These are phyloP conservation scores for Withania somnifera DNA, from an alignment of 305 asterid species.

Conservation along the genomic window DNA sequence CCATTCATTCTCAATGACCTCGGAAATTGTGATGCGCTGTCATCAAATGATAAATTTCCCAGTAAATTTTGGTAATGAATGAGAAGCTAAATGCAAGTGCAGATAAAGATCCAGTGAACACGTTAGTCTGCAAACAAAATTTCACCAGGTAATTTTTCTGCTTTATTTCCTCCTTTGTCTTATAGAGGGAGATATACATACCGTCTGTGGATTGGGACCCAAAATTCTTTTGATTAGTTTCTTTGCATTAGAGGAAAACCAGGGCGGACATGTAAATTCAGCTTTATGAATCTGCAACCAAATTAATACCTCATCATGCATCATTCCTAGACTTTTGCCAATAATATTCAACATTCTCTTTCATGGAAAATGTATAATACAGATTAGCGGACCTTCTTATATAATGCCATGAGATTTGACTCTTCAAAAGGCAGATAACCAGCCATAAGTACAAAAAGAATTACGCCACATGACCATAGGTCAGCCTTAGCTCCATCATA, in stretches of 20 bases:
- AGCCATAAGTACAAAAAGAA: conserved; percentile 94
- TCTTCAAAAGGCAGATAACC: conserved; percentile 96
- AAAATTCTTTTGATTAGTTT: conserved; percentile 82
- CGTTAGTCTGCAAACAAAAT: not conserved
- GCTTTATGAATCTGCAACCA: conserved; percentile 81
- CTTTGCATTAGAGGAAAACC: conserved; percentile 84
- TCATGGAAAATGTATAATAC: not conserved
- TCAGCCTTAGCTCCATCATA: conserved; percentile 99
- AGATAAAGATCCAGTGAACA: not conserved
- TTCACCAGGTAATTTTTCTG: not conserved
- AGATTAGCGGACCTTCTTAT: conserved; percentile 58
- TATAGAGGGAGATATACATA: conserved; percentile 16
- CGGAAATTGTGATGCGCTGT: conserved; percentile 70
- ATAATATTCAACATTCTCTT: not conserved
- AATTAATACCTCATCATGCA: not conserved
- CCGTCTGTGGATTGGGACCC: conserved; percentile 87
- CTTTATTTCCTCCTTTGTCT: not conserved
- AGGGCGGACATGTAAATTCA: conserved; percentile 75
- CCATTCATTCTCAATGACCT: conserved; percentile 87
- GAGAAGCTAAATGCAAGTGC: not conserved
- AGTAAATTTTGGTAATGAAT: not conserved
- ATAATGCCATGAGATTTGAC: conserved; percentile 65
- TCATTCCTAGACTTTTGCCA: not conserved
- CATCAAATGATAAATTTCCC: conserved; percentile 4
- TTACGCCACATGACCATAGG: conserved; percentile 98